phyloP scores from a whole-genome alignment of 306 rosid species.

The Ziziphus jujuba region DNA sequence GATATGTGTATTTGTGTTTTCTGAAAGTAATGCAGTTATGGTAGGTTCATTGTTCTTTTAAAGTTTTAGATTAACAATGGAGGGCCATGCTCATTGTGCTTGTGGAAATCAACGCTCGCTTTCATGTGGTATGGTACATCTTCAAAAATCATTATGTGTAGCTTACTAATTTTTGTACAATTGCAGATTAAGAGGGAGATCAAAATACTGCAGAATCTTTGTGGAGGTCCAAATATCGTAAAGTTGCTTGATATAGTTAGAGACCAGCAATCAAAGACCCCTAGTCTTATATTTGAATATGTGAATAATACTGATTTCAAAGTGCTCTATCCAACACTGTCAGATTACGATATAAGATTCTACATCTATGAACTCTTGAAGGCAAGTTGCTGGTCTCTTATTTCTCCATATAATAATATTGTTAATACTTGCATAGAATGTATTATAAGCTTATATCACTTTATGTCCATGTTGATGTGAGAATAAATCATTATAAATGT shows the following conservation, averaged over 20 bases:
- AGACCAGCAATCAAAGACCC: conserved; percentile 96
- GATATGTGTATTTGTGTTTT: too few relatives aligned
- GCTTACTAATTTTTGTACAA: background rate
- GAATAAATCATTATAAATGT: background rate
- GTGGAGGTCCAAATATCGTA: conserved; percentile 88
- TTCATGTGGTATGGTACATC: background rate
- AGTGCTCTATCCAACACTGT: conserved; percentile 83
- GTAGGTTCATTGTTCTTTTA: too few relatives aligned
- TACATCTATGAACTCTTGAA: conserved; percentile 82
- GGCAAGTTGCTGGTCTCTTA: conserved; percentile 44
- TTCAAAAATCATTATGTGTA: too few relatives aligned
- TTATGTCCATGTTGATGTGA: conserved; percentile 9
- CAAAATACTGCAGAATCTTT: conserved; percentile 88
- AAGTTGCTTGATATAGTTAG: conserved; percentile 93
- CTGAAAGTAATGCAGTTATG: too few relatives aligned
- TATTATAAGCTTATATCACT: conserved; percentile 1
- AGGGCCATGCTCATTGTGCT: background rate
- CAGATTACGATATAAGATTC: conserved; percentile 79
- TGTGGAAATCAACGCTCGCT: background rate
- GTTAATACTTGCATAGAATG: background rate
- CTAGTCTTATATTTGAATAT: conserved; percentile 81
- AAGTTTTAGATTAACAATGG: too few relatives aligned
- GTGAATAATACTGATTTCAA: conserved; percentile 91
- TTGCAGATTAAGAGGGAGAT: conserved; percentile 95
- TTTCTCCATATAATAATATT: background rate